These are phyloP conservation scores for Daldinia loculata DNA, from an alignment of 495 filamentous ascomycete genomes.

Conservation along the genomic window DNA sequence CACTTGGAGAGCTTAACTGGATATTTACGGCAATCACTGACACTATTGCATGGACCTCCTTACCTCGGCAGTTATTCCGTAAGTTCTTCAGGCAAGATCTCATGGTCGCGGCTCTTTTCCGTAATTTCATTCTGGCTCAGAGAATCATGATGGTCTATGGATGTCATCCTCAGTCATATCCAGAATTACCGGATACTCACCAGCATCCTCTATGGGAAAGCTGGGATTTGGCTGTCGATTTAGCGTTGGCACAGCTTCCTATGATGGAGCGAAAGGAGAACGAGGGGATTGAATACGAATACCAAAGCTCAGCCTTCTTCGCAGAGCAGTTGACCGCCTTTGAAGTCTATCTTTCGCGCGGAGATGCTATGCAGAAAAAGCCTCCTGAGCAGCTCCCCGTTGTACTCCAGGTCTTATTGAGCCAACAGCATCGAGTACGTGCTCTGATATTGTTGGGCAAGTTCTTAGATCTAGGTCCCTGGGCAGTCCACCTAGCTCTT, in stretches of 20 bases:
- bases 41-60: conserved; percentile 96
- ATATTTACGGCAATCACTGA: conserved; percentile 99
- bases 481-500: conserved; percentile 95
- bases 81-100: conserved; percentile 96
- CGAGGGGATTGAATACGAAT: conserved; percentile 83
- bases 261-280: conserved; percentile 76
- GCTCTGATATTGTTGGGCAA: conserved; percentile 92
- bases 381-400: conserved; percentile 95
- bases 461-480: conserved; percentile 94
- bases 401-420: conserved; percentile 93
- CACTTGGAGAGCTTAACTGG: conserved; percentile 97
- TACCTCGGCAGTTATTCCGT: conserved; percentile 89
- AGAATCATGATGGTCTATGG: conserved; percentile 95
- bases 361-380: conserved; percentile 79
- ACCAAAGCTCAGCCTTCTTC: conserved; percentile 94
- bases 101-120: conserved; percentile 98
- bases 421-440: conserved; percentile 92
- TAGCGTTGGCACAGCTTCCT: conserved; percentile 91
- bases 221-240: conserved; percentile 97
- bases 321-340: conserved; percentile 97
- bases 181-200: conserved; percentile 88
- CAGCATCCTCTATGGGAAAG: conserved; percentile 95
- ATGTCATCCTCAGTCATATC: conserved; percentile 90
- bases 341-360: conserved; percentile 92
- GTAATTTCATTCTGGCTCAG: conserved; percentile 94